A percentile compares a stretch with the other conserved stretches of the same genome.
phyloP scores from a whole-genome alignment of 805 yeast genomes.

The Metschnikowia drakensbergensis region DNA sequence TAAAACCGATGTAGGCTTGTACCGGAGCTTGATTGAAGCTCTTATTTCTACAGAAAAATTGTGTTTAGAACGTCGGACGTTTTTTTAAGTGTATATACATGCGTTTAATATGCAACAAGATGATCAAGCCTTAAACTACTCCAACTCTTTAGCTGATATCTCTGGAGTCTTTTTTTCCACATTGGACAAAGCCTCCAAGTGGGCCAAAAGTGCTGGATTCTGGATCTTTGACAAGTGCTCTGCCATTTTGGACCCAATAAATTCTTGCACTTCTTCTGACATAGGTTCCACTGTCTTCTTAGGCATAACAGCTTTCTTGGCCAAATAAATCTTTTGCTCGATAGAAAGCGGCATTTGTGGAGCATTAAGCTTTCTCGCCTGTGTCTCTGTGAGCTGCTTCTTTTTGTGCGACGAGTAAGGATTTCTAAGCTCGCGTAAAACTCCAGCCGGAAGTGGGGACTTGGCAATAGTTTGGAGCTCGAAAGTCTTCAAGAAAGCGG shows the following conservation, averaged over 20 bases:
- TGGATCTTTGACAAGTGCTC: conserved; percentile 33
- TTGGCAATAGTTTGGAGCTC: conserved; percentile 64
- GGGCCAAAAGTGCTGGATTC: conserved; percentile 33
- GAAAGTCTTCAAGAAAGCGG: conserved; percentile 68
- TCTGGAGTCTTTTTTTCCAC: not conserved
- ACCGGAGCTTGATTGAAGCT: not conserved
- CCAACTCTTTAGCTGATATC: not conserved
- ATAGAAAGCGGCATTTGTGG: conserved; percentile 77
- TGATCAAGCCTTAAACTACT: not conserved
- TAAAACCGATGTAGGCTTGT: not conserved
- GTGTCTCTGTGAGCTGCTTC: conserved; percentile 50
- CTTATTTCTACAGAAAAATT: not conserved
- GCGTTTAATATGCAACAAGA: conserved; percentile 6
- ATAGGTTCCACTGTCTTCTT: conserved; percentile 36
- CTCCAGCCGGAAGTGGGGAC: conserved; percentile 66
- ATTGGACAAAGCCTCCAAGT: conserved; percentile 37
- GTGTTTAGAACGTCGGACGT: not conserved
- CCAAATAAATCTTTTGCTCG: conserved; percentile 56
- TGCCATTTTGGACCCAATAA: conserved; percentile 49
- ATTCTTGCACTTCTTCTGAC: conserved; percentile 53
- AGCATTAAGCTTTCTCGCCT: conserved; percentile 57
- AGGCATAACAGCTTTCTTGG: conserved; percentile 44
- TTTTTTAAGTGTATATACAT: conserved; percentile 12
- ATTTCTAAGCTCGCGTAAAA: conserved; percentile 67
- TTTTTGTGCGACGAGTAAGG: conserved; percentile 67